Evolutionary conservation across 2,329 filamentous ascomycete genomes (phyloP).

Genomic region (Talaromyces sp.): DNA sequence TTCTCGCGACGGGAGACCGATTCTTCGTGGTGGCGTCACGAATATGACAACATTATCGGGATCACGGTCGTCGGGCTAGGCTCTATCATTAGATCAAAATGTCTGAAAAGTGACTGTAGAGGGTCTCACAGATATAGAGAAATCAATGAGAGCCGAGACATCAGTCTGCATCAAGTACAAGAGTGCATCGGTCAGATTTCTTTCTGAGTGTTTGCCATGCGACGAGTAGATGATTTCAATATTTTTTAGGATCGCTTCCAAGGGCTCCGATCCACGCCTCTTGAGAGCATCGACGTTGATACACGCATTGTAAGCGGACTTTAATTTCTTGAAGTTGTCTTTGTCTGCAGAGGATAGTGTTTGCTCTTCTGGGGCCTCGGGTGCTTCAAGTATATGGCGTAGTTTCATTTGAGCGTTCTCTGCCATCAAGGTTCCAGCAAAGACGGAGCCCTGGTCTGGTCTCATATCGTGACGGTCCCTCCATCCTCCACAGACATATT

Average conservation of each 20-base stretch:
- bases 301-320: slow-evolving; percentile 63
- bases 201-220: slow-evolving; percentile 21
- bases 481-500: slow-evolving; percentile 67
- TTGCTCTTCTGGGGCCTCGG: slow-evolving; percentile 36
- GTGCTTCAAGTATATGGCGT: slow-evolving; percentile 61
- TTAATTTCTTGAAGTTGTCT: slow-evolving; percentile 63
- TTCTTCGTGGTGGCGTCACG: slow-evolving; percentile 42
- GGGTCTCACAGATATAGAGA: slow-evolving; percentile 33
- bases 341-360: slow-evolving; percentile 27
- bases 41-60: slow-evolving; percentile 53
- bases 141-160: slow-evolving; percentile 33
- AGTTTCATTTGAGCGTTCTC: slow-evolving; percentile 59
- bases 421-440: slow-evolving; percentile 59
- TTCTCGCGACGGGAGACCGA: slow-evolving; percentile 62
- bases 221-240: slow-evolving; percentile 49
- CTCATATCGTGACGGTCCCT: slow-evolving; percentile 62
- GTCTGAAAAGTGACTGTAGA: background rate
- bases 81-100: slow-evolving; percentile 5
- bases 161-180: slow-evolving; percentile 38
- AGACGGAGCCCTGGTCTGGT: slow-evolving; percentile 59
- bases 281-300: slow-evolving; percentile 60
- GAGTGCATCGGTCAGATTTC: slow-evolving; percentile 35
- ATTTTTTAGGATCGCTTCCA: slow-evolving; percentile 55
- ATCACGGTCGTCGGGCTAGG: slow-evolving; percentile 52
- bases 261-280: slow-evolving; percentile 53